Conservation (phyloP, 768 basidiomycete genomes). For the Agrocybe pediades region DNA sequence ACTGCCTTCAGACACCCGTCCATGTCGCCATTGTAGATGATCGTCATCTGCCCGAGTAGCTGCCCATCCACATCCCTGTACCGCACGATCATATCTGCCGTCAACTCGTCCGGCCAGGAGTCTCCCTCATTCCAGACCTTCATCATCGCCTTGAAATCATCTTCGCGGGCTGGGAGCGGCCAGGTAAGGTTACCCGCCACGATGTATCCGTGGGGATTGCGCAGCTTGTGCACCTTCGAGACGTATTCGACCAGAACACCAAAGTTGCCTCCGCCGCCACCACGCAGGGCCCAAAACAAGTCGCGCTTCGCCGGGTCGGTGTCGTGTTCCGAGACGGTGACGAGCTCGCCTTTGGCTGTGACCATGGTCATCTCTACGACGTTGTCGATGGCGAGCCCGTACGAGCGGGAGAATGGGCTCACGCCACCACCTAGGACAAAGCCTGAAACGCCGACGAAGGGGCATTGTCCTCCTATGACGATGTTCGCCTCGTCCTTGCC, state of each 20-base stretch:
- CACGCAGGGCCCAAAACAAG: constrained; percentile 11
- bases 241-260: constrained; percentile 10
- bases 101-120: no score
- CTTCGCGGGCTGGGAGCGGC: no score
- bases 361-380: constrained; percentile 9
- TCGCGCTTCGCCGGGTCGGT: not conserved
- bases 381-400: constrained; percentile 8
- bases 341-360: constrained; percentile 3
- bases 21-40: no score
- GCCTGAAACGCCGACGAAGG: constrained; percentile 5
- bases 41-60: no score
- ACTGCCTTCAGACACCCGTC: no score
- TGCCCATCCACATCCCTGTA: no score
- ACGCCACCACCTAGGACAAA: constrained; percentile 11
- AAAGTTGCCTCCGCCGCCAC: constrained; percentile 9
- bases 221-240: not conserved
- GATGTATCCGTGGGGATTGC: no score
- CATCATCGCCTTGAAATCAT: no score
- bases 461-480: constrained; percentile 10
- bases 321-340: constrained; percentile 4
- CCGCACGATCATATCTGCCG: no score
- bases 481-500: no score
- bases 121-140: no score
- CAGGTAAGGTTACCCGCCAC: no score
- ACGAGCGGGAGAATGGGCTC: constrained; percentile 8